Conservation (phyloP, 345 rosid genomes). For the Populus ilicifolia region DNA sequence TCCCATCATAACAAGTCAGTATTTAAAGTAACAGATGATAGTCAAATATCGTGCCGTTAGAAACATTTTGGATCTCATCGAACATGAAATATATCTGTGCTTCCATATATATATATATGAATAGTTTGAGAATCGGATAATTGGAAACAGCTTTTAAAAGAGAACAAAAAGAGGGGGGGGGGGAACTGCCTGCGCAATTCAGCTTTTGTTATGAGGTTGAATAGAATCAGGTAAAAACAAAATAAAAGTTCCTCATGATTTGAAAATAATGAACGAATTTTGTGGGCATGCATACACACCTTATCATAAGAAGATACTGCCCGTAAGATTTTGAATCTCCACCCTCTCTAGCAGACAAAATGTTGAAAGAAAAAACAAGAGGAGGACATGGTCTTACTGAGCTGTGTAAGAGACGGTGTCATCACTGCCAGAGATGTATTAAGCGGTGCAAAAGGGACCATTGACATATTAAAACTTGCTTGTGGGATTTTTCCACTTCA, state of each 20-base stretch:
- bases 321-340: background rate
- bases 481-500: too few relatives aligned
- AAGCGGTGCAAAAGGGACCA: background rate
- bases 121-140: background rate
- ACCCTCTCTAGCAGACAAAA: background rate
- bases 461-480: background rate
- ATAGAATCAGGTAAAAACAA: background rate
- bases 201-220: background rate
- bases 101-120: background rate
- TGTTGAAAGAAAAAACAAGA: slow-evolving; percentile 14
- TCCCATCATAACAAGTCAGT: too few relatives aligned
- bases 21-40: background rate
- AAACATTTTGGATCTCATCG: background rate
- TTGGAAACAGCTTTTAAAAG: background rate
- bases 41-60: too few relatives aligned
- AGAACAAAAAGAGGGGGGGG: background rate
- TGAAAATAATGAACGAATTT: background rate
- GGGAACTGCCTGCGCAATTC: background rate
- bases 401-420: background rate
- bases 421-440: background rate
- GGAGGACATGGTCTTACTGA: background rate
- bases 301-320: background rate
- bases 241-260: background rate
- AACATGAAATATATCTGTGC: background rate
- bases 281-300: background rate